Base-by-base conservation (phyloP, 257 asterid genomes). In the Coffea canephora region DNA sequence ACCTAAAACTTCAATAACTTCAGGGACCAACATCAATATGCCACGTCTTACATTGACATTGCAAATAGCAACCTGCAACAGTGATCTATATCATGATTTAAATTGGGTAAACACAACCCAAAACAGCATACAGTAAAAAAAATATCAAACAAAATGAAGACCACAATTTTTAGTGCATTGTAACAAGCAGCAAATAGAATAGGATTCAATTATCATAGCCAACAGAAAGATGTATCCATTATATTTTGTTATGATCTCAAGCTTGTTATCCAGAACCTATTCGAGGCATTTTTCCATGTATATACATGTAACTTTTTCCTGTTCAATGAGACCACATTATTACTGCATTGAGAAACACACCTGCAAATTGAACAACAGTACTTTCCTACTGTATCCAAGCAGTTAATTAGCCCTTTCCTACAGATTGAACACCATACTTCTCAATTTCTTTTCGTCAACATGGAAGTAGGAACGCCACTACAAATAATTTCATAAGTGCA, bases 21-120 rank as follows among this genome's bases (percentile, higher is more conserved):
- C 98, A 57, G 99, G 99, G 77, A 94, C 99, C 88, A 96, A 82
- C 96, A 94, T 87, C 88, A 96, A 72, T 64, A 94, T 83, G 78
- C 99, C 99, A 83, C 77, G 97, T 86, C 97, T 92, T 57, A 96
- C 83, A 84, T 90, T 82, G 55, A 96, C 96, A 86, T 96, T 94
- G 85, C 91, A 87, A 83, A 94, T 79, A 78, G 85, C 95, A 76
- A 94, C 87, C 99, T 95, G 90, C 75, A 77, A 73, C 45, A 74
- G 77, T 13, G 31, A 64, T 76, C 46, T 14, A 71, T 75, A 82
- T 82, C 61, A 71, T 5, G 23, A 76, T 36, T 43, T 43, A 23
- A 52, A 34, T 36, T 27, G 25, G 7, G 45, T 34, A 19, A 21
- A 5, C 31, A 27, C 67, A 36, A 41, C 71, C 45, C 39, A 34